Evolutionary conservation across 164 flowering plant species (phyloP), one percentile per base, ranked within the genome.

Genomic region (Nymphaea colorata): DNA sequence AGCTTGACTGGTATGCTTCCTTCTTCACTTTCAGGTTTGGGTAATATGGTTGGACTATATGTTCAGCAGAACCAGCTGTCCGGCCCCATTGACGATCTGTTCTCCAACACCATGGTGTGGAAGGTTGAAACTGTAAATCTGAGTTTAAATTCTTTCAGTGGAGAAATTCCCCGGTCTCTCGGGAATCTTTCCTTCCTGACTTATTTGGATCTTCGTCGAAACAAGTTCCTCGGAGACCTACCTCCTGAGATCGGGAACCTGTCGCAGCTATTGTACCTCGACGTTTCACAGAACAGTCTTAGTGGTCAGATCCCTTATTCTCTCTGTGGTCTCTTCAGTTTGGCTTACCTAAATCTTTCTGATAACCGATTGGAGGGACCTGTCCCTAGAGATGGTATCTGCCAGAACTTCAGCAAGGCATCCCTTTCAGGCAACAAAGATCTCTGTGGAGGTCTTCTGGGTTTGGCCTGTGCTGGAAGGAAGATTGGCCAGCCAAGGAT

Each of bases 151-250:
- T 67, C 61, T 55, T 82, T 90, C 16, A 51, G 36, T 45, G 91
- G 93, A 2, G 65, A 68, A 43, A 63, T 87, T 79, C 96, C 93
- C 4, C 44, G 59, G 4, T 76, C 90, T 4, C 62, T 90, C 65
- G 90, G 88, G 10, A 85, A 85, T 65, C 73, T 87, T 61, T 79
- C 88, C 0, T 90, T 82, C 75, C 75, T 87, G 77, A 80, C 83
- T 0, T 71, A 61, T 57, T 76, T 90, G 77, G 93, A 90, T 77
- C 82, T 87, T 64, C 93, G 85, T 68, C 75, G 74, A 43, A 90
- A 87, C 68, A 44, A 55, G 70, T 83, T 90, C 25, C 67, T 70
- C 2, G 93, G 93, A 18, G 75, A 73, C 18, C 77, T 90, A 60
- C 90, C 93, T 14, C 53, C 70, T 1, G 86, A 85, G 45, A 72